Evolutionary conservation across 2,329 filamentous ascomycete species (phyloP).

Genomic region (Gremmenia infestans): DNA sequence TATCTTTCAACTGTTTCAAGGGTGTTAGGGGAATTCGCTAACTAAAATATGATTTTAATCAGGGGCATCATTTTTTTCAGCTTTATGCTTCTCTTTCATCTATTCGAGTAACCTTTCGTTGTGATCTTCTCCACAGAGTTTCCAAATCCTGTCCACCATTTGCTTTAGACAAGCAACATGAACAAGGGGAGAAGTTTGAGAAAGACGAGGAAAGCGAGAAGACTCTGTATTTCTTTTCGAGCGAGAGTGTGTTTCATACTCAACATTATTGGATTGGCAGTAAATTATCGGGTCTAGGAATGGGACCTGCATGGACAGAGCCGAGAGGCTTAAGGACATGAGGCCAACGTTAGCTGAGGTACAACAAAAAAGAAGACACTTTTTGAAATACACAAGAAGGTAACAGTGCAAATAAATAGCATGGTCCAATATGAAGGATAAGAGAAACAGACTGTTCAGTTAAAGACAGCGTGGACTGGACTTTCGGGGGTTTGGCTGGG

Average conservation of each 20-base stretch:
- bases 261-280: constrained; percentile 28
- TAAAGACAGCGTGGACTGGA: too few species aligned
- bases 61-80: not conserved
- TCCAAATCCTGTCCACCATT: too few species aligned
- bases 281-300: constrained; percentile 26
- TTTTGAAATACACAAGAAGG: not conserved
- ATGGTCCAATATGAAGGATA: constrained; percentile 4
- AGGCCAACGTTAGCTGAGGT: constrained; percentile 20
- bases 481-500: too few species aligned
- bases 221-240: not conserved
- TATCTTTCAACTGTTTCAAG: not conserved
- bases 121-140: too few species aligned
- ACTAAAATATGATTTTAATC: not conserved
- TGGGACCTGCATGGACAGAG: constrained; percentile 23
- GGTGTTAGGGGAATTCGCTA: too few species aligned
- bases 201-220: too few species aligned
- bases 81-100: not conserved
- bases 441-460: constrained; percentile 1
- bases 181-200: not conserved
- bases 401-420: not conserved
- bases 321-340: constrained; percentile 19
- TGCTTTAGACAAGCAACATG: not conserved
- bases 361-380: not conserved
- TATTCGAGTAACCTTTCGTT: too few species aligned
- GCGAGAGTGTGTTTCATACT: constrained; percentile 13